These are phyloP conservation scores for Salix caprea DNA, from an alignment of 345 rosid species.

Conservation along the genomic window DNA sequence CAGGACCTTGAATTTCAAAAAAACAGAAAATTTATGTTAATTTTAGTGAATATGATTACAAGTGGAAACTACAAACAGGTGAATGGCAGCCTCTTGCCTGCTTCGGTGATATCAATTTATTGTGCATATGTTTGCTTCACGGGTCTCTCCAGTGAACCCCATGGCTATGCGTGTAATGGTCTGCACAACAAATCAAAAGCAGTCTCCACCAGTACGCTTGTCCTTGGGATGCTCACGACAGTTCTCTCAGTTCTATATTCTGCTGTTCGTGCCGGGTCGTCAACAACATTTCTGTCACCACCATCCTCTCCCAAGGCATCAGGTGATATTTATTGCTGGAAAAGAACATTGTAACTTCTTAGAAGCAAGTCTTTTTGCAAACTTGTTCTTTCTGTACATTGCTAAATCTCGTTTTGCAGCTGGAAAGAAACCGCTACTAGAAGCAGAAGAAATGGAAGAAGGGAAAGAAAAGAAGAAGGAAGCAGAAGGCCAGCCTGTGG, in stretches of 20 bases:
- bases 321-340: slow-evolving; percentile 35
- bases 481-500: slow-evolving; percentile 62
- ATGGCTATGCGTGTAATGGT: slow-evolving; percentile 83
- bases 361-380: not conserved
- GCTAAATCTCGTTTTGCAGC: slow-evolving; percentile 35
- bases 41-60: not conserved
- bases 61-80: slow-evolving; percentile 44
- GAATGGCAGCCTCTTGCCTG: slow-evolving; percentile 97
- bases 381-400: not conserved
- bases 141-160: slow-evolving; percentile 98
- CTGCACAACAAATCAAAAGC: slow-evolving; percentile 70
- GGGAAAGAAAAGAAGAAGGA: slow-evolving; percentile 57
- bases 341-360: too few relatives aligned
- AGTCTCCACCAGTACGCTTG: slow-evolving; percentile 66
- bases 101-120: slow-evolving; percentile 81
- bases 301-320: slow-evolving; percentile 78
- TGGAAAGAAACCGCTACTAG: slow-evolving; percentile 59
- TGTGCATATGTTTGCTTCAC: slow-evolving; percentile 96
- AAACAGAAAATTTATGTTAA: too few relatives aligned
- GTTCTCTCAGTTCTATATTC: slow-evolving; percentile 85
- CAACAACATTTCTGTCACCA: slow-evolving; percentile 75
- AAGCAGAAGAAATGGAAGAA: slow-evolving; percentile 57
- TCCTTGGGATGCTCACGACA: slow-evolving; percentile 90
- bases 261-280: slow-evolving; percentile 93
- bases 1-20: too few relatives aligned